Evolutionary conservation across 2,329 filamentous ascomycete genomes (phyloP), one percentile per base, ranked within the genome.

Genomic region (Teratosphaeria pseudoeucalypti): DNA sequence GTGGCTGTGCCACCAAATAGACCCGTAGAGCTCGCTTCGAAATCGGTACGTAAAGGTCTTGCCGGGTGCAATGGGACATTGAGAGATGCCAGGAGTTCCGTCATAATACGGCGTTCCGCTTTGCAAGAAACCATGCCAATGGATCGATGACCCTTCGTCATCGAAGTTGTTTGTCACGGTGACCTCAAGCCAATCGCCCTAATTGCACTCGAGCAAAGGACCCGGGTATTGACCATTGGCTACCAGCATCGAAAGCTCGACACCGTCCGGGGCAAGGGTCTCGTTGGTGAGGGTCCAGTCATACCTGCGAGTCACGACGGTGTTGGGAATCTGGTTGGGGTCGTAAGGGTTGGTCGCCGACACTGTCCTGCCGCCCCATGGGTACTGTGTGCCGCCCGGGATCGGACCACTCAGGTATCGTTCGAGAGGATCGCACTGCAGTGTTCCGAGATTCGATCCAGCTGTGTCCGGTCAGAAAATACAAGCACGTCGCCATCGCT

Each of bases 191-290:
- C 63, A 67, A 57, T 73, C 71, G 53, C 68, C 71, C 63, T 67
- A 71, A 57, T 72, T 71, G 26, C 68, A 70, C 59, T 73, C 71
- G 34, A 73, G 70, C 4, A 67, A 54, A n/a, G 71, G 71, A 6
- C 70, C 71, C 4, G 71, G 71, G 52, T 68, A 72, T 26, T 70
- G 65, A 19, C 67, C 67, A 58, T 73, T 72, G 26, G 68, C 67
- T 4, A 72, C 65, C 12, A 72, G 63, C 55, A 65, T 61, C 32
- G 67, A 62, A 53, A 69, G 63, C 52, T 62, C 56, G 7, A 71
- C 67, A 26, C 70, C 70, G 57, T 71, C 70, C n/a, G 70, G 68
- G 10, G 66, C 62, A 54, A 68, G 63, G 5, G 64, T 64, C 6
- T 61, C 62, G 34, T 67, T 64, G 32, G 67, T 64, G 52, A 72